These are phyloP conservation scores for Jatropha podagrica DNA, from an alignment of 441 rosid genomes.

Conservation along the genomic window DNA sequence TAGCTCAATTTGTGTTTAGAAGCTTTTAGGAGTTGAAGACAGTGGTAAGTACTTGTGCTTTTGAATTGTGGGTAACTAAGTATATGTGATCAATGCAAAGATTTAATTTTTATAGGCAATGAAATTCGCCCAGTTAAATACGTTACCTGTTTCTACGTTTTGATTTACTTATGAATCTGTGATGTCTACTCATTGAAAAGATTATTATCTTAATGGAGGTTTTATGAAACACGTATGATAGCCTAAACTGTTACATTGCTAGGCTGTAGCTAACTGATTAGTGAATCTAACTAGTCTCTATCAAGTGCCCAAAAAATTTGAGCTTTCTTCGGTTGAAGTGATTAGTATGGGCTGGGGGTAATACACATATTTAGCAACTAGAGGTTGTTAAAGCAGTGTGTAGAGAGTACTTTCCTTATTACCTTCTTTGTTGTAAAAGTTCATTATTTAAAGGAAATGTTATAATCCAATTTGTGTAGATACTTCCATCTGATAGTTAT, in stretches of 20 bases:
- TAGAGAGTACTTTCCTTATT: background rate
- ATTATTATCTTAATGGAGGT: slow-evolving; percentile 16
- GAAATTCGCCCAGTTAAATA: background rate
- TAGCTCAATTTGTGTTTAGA: slow-evolving; percentile 7
- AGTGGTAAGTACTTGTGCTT: background rate
- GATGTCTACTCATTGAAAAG: background rate
- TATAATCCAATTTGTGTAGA: background rate
- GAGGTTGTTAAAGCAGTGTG: background rate
- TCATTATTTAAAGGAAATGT: background rate
- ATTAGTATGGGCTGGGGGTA: too few relatives aligned
- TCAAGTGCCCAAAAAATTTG: background rate
- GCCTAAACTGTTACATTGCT: slow-evolving; percentile 15
- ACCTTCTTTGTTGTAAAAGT: too few relatives aligned
- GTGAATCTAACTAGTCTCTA: background rate
- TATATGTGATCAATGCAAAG: slow-evolving; percentile 3
- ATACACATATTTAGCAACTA: too few relatives aligned
- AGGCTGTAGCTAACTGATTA: slow-evolving; percentile 1
- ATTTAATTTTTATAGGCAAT: background rate
- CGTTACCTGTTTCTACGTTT: background rate
- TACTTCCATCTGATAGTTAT: background rate
- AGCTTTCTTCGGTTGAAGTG: too few relatives aligned
- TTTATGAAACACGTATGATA: slow-evolving; percentile 4
- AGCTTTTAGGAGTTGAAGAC: slow-evolving; percentile 10
- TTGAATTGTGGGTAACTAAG: background rate
- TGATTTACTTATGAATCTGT: background rate